A percentile compares a stretch with the other conserved stretches of the same genome.
These are phyloP conservation scores for Endoconidiophora laricicola DNA, from an alignment of 2,329 filamentous ascomycete species.

Conservation along the genomic window DNA sequence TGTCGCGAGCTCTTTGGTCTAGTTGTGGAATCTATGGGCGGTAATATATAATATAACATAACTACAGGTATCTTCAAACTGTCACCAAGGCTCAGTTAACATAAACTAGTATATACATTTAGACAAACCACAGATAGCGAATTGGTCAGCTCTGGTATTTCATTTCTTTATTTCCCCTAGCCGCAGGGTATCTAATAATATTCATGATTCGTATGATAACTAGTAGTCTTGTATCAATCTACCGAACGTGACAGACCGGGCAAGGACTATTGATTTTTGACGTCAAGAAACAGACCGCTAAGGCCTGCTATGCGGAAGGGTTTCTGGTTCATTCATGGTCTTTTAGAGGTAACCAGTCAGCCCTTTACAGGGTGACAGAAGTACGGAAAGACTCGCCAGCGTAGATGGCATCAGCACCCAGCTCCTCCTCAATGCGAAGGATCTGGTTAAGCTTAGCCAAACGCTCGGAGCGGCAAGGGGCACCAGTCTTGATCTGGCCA, in stretches of 20 bases:
- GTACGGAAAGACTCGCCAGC: constrained; percentile 86
- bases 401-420: constrained; percentile 80
- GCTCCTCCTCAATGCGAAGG: constrained; percentile 97
- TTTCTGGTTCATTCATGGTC: constrained; percentile 11
- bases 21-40: too few relatives aligned
- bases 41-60: too few relatives aligned
- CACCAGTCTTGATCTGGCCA: constrained; percentile 98
- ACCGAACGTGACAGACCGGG: too few relatives aligned
- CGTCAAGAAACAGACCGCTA: constrained; percentile 9
- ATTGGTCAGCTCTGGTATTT: neutral
- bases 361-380: constrained; percentile 65
- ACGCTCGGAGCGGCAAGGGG: constrained; percentile 90
- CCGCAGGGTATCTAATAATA: constrained; percentile 12
- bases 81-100: neutral
- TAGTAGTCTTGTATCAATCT: too few relatives aligned
- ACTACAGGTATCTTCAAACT: neutral
- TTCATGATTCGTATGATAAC: constrained; percentile 6
- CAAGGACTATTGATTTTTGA: constrained; percentile 1
- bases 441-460: constrained; percentile 99
- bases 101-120: neutral
- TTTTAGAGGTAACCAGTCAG: constrained; percentile 2
- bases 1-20: too few relatives aligned
- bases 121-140: neutral
- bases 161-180: constrained; percentile 9
- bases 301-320: constrained; percentile 11